Base-by-base conservation (phyloP, 2,329 filamentous ascomycete genomes). In the Colletotrichum tropicicola region DNA sequence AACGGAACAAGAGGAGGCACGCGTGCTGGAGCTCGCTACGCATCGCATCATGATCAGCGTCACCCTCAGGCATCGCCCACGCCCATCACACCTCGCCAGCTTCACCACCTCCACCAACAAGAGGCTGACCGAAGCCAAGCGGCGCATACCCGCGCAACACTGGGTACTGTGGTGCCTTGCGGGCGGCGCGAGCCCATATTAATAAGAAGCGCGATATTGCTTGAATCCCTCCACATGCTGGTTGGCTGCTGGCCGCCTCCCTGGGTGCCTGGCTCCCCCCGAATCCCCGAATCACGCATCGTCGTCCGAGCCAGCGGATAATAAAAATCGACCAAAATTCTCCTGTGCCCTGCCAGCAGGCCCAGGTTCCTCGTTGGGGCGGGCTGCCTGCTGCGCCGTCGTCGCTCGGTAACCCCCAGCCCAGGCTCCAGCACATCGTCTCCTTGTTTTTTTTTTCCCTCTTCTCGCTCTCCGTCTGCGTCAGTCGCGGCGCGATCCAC, bases 211-310 rank as follows among this genome's bases (percentile, higher is more conserved):
- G 23, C 30, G 17, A 45, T 52, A 59, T 51, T 58, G 47, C 48
- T 39, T 59, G 59, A 44, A 19, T 64, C 56, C 17, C 55, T 64
- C 21, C 55, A 47, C 25, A 41, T 30, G 48, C 41, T 47, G 27
- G 15, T 37, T n/a, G 45, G 8, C 39, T 21, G 45, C 21, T 59
- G 58, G 54, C 55, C 45, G 52, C 21, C 17, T 39, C 6, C 13
- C 10, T 32, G 17, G 17, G 27, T 48, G 43, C 32, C 25, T 23
- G 41, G 25, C 27, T 43, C 30, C 41, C 43, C 28, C 28, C 43
- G 49, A 61, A 17, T 49, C 41, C 49, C 43, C n/a, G 43, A 54
- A 59, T 17, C 48, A 47, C 30, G 13, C 55, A 47, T 64, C 39
- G 32, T 64, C 39, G 48, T 59, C 41, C 41, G 60, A 59, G 45